Evolutionary conservation across 371 early-diverging fungal species (phyloP).

Genomic region (Gilbertella persicaria): DNA sequence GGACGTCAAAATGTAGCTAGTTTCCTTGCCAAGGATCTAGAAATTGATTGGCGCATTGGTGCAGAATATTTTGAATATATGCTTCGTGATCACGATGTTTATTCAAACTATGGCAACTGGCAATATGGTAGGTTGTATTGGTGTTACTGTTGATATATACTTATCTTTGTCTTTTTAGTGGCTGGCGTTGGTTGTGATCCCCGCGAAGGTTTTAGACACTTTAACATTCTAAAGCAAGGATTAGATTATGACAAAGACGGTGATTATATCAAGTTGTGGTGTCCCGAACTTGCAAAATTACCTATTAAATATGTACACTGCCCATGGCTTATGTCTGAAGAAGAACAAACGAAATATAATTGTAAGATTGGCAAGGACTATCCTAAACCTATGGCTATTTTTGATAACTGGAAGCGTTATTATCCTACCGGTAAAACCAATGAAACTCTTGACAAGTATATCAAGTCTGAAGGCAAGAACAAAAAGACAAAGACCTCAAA

Average conservation of each 20-base stretch:
- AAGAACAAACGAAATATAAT: slow-evolving; percentile 16
- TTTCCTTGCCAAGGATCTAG: slow-evolving; percentile 40
- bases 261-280: slow-evolving; percentile 41
- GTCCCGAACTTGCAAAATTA: slow-evolving; percentile 34
- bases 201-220: slow-evolving; percentile 35
- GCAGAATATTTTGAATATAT: slow-evolving; percentile 49
- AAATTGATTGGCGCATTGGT: slow-evolving; percentile 44
- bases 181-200: slow-evolving; percentile 43
- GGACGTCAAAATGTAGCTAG: slow-evolving; percentile 52
- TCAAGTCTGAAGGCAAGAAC: not conserved
- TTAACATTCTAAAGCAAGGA: slow-evolving; percentile 51
- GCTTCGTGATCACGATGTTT: slow-evolving; percentile 46
- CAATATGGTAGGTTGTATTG: slow-evolving; percentile 40
- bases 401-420: slow-evolving; percentile 23
- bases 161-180: slow-evolving; percentile 6
- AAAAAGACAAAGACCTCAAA: not conserved
- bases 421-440: slow-evolving; percentile 6
- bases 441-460: not conserved
- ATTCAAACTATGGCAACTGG: slow-evolving; percentile 56
- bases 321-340: slow-evolving; percentile 37
- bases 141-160: no score
- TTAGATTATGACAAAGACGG: slow-evolving; percentile 51
- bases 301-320: slow-evolving; percentile 27
- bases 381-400: slow-evolving; percentile 23
- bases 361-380: slow-evolving; percentile 29